phyloP scores from a whole-genome alignment of 78 protist genomes.

The Diacronema lutheri region DNA sequence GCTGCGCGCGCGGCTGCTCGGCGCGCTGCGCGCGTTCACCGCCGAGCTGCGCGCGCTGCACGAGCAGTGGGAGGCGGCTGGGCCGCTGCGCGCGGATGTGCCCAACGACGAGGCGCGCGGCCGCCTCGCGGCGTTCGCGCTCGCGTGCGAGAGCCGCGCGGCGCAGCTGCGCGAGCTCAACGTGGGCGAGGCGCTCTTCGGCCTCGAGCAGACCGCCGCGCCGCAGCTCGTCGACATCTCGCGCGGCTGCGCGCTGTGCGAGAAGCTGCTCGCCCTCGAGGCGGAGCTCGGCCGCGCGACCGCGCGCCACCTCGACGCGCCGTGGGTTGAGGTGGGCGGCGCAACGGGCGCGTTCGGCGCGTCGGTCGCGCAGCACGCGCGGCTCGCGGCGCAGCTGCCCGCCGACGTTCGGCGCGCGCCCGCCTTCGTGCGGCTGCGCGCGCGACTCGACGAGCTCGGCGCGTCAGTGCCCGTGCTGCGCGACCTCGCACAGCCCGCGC shows the following conservation, averaged over 20 bases:
- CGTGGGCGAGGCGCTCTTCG: slow-evolving; percentile 85
- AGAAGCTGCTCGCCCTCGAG: slow-evolving; percentile 62
- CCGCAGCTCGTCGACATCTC: slow-evolving; percentile 26
- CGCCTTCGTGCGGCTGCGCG: slow-evolving; percentile 67
- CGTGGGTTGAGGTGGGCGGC: slow-evolving; percentile 48
- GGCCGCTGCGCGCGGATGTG: slow-evolving; percentile 72
- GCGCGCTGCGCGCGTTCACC: slow-evolving; percentile 26
- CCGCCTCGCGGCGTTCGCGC: slow-evolving; percentile 65
- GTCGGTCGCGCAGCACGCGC: too few relatives aligned
- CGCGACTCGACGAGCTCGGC: slow-evolving; percentile 70
- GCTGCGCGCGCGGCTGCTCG: too few relatives aligned
- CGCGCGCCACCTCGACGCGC: slow-evolving; percentile 55
- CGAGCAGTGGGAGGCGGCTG: slow-evolving; percentile 57
- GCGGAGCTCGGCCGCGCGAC: slow-evolving; percentile 45
- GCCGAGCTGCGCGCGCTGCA: slow-evolving; percentile 40
- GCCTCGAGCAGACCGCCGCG: slow-evolving; percentile 55
- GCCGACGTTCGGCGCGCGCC: slow-evolving; percentile 62
- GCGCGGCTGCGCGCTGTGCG: slow-evolving; percentile 65
- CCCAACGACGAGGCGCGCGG: slow-evolving; percentile 68
- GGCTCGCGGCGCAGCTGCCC: slow-evolving; percentile 39
- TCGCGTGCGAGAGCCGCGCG: slow-evolving; percentile 60
- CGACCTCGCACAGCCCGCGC: slow-evolving; percentile 37
- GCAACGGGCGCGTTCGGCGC: too few relatives aligned
- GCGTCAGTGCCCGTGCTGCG: slow-evolving; percentile 63
- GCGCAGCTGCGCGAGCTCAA: slow-evolving; percentile 49